Conservation (phyloP, 768 basidiomycete species). For the Holtermanniella nyarrowii region DNA sequence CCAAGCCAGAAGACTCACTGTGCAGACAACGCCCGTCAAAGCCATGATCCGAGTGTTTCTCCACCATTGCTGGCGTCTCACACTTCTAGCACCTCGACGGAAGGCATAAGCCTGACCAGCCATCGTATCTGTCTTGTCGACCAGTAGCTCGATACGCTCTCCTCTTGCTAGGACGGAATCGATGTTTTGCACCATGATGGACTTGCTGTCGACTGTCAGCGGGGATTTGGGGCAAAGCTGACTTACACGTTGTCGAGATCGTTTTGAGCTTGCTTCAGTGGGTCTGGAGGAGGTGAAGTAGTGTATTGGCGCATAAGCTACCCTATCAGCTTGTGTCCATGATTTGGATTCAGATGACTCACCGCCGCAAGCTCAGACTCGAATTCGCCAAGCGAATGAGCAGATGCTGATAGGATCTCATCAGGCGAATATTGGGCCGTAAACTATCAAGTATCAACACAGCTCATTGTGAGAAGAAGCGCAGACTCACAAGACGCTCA, state of each 20-base stretch:
- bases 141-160: slow-evolving; percentile 87
- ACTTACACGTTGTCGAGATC: slow-evolving; percentile 51
- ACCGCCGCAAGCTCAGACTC: slow-evolving; percentile 39
- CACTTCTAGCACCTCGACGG: slow-evolving; percentile 69
- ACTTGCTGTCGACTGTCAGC: slow-evolving; percentile 47
- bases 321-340: background rate
- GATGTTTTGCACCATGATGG: slow-evolving; percentile 98
- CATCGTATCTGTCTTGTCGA: slow-evolving; percentile 95
- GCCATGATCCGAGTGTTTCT: slow-evolving; percentile 43
- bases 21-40: slow-evolving; percentile 54
- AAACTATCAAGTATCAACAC: slow-evolving; percentile 34
- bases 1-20: slow-evolving; percentile 17
- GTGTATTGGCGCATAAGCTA: slow-evolving; percentile 79
- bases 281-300: slow-evolving; percentile 74
- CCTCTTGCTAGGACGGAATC: slow-evolving; percentile 90
- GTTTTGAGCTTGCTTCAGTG: slow-evolving; percentile 75
- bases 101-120: slow-evolving; percentile 90
- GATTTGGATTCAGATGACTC: slow-evolving; percentile 4
- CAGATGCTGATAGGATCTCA: slow-evolving; percentile 38
- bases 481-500: slow-evolving; percentile 51
- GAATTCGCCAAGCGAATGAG: slow-evolving; percentile 41
- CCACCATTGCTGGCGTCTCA: slow-evolving; percentile 44
- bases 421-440: slow-evolving; percentile 33
- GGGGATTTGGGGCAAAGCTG: background rate
- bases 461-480: slow-evolving; percentile 43